A percentile compares a stretch with the other conserved stretches of the same genome.
Evolutionary conservation across 202 grass and related monocot species (phyloP).

Genomic region (Panicum virgatum): DNA sequence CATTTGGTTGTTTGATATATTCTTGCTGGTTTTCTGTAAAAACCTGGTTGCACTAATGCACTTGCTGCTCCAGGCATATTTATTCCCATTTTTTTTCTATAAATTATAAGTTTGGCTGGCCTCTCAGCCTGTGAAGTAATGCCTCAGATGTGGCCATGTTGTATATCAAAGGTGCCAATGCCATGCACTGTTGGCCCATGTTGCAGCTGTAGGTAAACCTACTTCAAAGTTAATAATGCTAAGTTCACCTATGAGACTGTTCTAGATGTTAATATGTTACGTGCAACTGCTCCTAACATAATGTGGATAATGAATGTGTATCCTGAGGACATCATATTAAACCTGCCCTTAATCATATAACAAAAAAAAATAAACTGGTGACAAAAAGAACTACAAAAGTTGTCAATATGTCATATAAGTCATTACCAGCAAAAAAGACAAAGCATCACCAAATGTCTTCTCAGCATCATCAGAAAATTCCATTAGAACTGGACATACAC

Average conservation of each 20-base stretch:
- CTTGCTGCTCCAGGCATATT: not conserved
- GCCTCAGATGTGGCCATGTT: not conserved
- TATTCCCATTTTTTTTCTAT: not conserved
- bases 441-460: slow-evolving; percentile 75
- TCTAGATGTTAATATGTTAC: not conserved
- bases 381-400: not conserved
- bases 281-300: not conserved
- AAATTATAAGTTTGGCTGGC: not conserved
- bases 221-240: slow-evolving; percentile 4
- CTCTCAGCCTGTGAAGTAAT: not conserved
- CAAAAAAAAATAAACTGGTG: not conserved
- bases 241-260: slow-evolving; percentile 18
- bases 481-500: slow-evolving; percentile 80
- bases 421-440: slow-evolving; percentile 86
- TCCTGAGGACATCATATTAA: not conserved
- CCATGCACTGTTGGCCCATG: not conserved
- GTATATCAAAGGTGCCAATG: not conserved
- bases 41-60: not conserved
- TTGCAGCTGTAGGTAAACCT: not conserved
- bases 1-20: slow-evolving; percentile 5
- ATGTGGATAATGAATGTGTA: not conserved
- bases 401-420: slow-evolving; percentile 16
- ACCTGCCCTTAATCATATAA: not conserved
- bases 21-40: not conserved
- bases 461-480: slow-evolving; percentile 91